Conservation (phyloP, 139 green algal species). For the Tetraselmis striata region DNA sequence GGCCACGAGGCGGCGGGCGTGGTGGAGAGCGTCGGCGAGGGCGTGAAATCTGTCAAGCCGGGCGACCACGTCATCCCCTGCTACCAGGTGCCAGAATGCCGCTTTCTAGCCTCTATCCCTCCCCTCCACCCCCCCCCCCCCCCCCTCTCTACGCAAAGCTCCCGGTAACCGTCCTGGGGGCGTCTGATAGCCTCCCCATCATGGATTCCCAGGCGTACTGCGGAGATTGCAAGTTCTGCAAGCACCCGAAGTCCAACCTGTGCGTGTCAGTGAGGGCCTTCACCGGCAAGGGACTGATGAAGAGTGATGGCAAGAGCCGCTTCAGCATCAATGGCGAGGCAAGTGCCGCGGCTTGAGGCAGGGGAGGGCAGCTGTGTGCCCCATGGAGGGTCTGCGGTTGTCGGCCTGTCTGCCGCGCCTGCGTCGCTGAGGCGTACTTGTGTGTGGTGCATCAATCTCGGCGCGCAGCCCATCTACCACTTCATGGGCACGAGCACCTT, state of each 20-base stretch:
- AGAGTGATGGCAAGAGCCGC: slow-evolving; percentile 65
- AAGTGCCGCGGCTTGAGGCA: too few species aligned
- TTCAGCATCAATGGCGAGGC: slow-evolving; percentile 79
- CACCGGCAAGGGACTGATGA: slow-evolving; percentile 92
- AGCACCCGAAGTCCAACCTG: slow-evolving; percentile 88
- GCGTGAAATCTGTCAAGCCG: slow-evolving; percentile 43
- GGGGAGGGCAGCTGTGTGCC: too few species aligned
- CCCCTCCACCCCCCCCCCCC: too few species aligned
- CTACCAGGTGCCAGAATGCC: slow-evolving; percentile 84
- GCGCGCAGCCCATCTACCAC: slow-evolving; percentile 92
- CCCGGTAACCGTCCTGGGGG: too few species aligned
- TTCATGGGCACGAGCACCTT: slow-evolving; percentile 99
- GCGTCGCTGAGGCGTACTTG: too few species aligned
- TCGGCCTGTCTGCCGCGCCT: not conserved
- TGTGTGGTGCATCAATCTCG: too few species aligned
- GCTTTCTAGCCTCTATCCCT: too few species aligned
- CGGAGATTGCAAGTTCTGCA: slow-evolving; percentile 94
- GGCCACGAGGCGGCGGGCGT: slow-evolving; percentile 94
- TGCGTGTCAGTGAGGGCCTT: slow-evolving; percentile 75
- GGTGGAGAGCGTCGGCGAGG: slow-evolving; percentile 88
- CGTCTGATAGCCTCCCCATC: too few species aligned
- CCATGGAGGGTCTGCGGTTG: not conserved
- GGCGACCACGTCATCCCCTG: slow-evolving; percentile 93
- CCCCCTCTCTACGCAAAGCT: not conserved
- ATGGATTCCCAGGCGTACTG: slow-evolving; percentile 58